Evolutionary conservation across 495 filamentous ascomycete species (phyloP), one percentile per base, ranked within the genome.

Genomic region (Thozetella sp.): DNA sequence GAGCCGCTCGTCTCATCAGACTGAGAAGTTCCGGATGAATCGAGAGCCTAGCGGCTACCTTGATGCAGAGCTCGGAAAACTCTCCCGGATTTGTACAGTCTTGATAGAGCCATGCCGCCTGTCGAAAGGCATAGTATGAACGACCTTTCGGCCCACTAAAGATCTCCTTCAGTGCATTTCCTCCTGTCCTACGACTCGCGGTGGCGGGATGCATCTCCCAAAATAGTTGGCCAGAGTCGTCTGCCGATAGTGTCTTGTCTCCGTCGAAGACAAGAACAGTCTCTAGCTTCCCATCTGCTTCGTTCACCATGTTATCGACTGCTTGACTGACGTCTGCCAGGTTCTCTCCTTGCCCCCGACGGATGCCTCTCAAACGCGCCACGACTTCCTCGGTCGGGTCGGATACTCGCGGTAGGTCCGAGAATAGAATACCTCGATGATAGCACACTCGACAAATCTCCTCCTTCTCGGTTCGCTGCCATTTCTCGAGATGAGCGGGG

Each of bases 201-300:
- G n/a, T n/a, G n/a, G n/a, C n/a, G 53, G 25, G 24, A 23, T n/a
- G 4, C 17, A 54, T 68, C 43, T 79, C 50, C 82, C 83, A 89
- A 68, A 85, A 88, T 56, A 84, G 43, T 2, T 25, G 61, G 19
- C 85, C 84, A 13, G 83, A 82, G 60, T 91, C 86, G 48, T 77
- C 55, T 20, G 78, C 61, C 51, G 80, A 69, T 58, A 91, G 67
- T 0, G 86, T 89, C 58, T 67, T 83, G 61, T 90, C 86, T 2
- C 68, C 86, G 61, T 90, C 87, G 25, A 90, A 57, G 1, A 86
- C 77, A 53, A 89, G 57, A 45, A 85, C 65, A 1, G 75, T 84
- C 57, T 80, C 58, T 37, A 76, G 57, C 10, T 72, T 37, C 22
- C 57, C 57, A 15, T 60, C 22, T 9, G 25, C 13, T n/a, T 53